Evolutionary conservation across 1,284 basidiomycete species (phyloP).

Genomic region (Trametes hirsuta): DNA sequence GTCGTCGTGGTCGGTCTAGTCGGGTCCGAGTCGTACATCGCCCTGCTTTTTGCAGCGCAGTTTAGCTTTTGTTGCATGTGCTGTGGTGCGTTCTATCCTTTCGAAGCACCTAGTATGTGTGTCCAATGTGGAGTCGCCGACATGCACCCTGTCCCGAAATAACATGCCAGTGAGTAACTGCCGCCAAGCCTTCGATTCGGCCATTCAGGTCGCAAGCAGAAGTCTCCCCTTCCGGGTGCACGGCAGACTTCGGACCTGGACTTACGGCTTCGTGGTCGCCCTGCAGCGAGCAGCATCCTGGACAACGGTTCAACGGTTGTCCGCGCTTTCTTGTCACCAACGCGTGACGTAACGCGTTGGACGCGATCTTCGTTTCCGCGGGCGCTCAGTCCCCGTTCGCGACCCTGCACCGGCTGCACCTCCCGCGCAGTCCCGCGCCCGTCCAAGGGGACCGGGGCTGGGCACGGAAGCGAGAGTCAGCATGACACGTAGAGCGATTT

Average conservation of each 20-base stretch:
- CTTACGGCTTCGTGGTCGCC: too few species aligned
- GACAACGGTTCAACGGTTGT: background rate
- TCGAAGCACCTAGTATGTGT: too few species aligned
- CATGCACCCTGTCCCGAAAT: too few species aligned
- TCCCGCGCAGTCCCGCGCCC: too few species aligned
- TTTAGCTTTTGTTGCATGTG: background rate
- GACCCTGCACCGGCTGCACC: background rate
- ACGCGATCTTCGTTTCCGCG: constrained; percentile 2
- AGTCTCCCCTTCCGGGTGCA: too few species aligned
- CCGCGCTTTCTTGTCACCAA: background rate
- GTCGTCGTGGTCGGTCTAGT: background rate
- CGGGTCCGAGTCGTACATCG: background rate
- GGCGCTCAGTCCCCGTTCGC: constrained; percentile 4
- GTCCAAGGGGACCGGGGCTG: too few species aligned
- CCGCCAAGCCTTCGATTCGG: too few species aligned
- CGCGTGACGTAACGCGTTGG: constrained; percentile 21
- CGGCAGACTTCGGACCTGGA: too few species aligned
- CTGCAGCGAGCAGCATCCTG: background rate
- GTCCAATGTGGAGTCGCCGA: too few species aligned
- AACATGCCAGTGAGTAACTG: too few species aligned
- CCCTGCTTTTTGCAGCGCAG: background rate
- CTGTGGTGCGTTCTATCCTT: background rate
- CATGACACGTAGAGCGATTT: background rate
- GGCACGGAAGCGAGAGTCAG: background rate
- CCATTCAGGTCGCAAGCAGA: too few species aligned